A percentile compares a stretch with the other conserved stretches of the same genome.
These are phyloP conservation scores for Thinopyrum elongatum DNA, from an alignment of 176 grass and related monocot species.

Conservation along the genomic window DNA sequence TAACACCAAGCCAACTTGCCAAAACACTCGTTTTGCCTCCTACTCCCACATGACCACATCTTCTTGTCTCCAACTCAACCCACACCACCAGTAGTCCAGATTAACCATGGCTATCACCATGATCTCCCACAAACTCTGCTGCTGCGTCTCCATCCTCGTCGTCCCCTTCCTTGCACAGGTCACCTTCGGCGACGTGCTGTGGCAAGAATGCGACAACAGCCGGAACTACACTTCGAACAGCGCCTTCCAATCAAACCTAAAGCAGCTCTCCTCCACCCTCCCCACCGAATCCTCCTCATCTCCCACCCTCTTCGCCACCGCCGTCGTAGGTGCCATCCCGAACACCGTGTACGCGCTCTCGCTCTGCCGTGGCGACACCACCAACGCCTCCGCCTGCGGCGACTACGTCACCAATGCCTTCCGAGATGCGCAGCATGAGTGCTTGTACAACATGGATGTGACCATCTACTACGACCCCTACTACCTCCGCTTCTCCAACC, in stretches of 20 bases:
- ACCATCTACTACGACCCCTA: neutral
- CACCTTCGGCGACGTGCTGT: neutral
- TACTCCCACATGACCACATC: neutral
- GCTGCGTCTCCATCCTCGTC: neutral
- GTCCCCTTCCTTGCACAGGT: neutral
- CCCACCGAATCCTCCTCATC: conserved; percentile 8
- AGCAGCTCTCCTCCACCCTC: conserved; percentile 7
- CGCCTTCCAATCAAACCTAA: neutral
- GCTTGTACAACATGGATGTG: neutral
- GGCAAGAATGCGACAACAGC: neutral
- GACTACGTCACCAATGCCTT: conserved; percentile 19
- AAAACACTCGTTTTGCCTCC: neutral
- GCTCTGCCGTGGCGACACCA: conserved; percentile 37
- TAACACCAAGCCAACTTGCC: no score
- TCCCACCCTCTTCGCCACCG: conserved; percentile 1
- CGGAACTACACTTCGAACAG: neutral
- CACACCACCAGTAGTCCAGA: no score
- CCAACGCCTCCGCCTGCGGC: conserved; percentile 24
- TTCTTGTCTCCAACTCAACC: neutral
- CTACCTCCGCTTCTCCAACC: conserved; percentile 33
- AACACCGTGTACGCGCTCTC: conserved; percentile 32
- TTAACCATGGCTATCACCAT: neutral
- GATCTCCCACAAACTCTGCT: neutral
- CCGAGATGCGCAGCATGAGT: conserved; percentile 4
- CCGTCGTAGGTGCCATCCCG: conserved; percentile 9